Percentiles rank a stretch among this genome's conserved stretches.
Conservation (phyloP, 2,329 filamentous ascomycete genomes). For the Colletotrichum orbiculare region DNA sequence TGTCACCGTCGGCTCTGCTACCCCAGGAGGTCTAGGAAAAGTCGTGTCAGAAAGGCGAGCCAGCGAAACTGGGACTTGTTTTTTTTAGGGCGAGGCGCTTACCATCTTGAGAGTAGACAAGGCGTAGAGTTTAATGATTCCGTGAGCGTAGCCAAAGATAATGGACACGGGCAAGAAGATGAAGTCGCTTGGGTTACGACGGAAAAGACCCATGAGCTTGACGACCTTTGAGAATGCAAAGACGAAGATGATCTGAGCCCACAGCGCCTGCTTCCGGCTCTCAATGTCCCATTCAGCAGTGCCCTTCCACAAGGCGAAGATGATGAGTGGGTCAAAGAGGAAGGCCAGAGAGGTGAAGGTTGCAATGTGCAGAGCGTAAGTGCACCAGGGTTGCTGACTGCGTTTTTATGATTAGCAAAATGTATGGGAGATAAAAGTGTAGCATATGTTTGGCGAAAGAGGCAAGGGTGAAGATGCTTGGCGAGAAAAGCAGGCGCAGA, state of each 20-base stretch:
- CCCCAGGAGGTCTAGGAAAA: slow-evolving; percentile 87
- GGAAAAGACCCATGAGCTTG: slow-evolving; percentile 89
- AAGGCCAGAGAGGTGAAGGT: slow-evolving; percentile 92
- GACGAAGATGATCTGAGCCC: slow-evolving; percentile 77
- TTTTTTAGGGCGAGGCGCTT: slow-evolving; percentile 51
- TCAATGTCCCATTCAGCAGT: slow-evolving; percentile 69
- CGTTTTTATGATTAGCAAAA: slow-evolving; percentile 40
- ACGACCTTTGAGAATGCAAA: slow-evolving; percentile 87
- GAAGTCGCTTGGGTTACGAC: slow-evolving; percentile 84
- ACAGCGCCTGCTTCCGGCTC: slow-evolving; percentile 66
- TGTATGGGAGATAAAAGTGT: neutral
- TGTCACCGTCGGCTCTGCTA: slow-evolving; percentile 90
- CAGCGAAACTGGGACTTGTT: neutral
- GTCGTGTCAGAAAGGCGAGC: neutral
- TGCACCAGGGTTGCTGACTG: slow-evolving; percentile 92
- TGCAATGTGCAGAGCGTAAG: slow-evolving; percentile 91
- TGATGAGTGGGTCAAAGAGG: slow-evolving; percentile 78
- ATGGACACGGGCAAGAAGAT: slow-evolving; percentile 86
- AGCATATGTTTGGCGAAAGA: slow-evolving; percentile 2
- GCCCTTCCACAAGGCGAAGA: slow-evolving; percentile 76
- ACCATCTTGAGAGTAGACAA: slow-evolving; percentile 86
- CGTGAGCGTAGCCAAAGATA: slow-evolving; percentile 92
- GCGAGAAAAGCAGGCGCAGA: slow-evolving; percentile 20
- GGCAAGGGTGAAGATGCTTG: slow-evolving; percentile 7
- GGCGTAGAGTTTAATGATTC: slow-evolving; percentile 91